A percentile compares a stretch with the other conserved stretches of the same genome.
phyloP scores from a whole-genome alignment of 2,329 filamentous ascomycete genomes.

The Phyllosticta capitalensis region DNA sequence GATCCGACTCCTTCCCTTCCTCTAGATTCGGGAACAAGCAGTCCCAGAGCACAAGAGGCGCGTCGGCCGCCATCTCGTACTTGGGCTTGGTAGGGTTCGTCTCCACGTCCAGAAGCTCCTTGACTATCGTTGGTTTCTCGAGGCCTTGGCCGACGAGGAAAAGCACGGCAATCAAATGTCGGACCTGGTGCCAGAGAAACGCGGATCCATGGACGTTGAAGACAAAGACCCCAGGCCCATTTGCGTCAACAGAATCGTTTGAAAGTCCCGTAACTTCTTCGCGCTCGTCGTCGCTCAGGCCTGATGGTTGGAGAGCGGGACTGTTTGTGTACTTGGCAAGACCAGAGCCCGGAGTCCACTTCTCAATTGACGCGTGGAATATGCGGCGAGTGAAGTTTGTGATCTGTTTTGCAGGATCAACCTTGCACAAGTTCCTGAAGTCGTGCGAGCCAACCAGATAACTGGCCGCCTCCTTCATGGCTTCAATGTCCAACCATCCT shows the following conservation, averaged over 20 bases:
- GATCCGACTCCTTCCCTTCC: constrained; percentile 28
- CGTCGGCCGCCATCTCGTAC: constrained; percentile 86
- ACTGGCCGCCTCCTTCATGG: constrained; percentile 75
- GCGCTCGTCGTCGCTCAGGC: constrained; percentile 16
- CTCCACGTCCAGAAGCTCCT: constrained; percentile 62
- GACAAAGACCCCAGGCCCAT: constrained; percentile 60
- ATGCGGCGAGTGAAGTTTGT: constrained; percentile 72
- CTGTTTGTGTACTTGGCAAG: constrained; percentile 3
- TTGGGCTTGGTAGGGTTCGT: constrained; percentile 66
- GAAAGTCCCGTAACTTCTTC: constrained; percentile 4
- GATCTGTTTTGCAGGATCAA: constrained; percentile 84
- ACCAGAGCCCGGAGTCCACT: constrained; percentile 6
- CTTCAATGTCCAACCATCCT: constrained; percentile 78
- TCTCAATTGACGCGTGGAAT: constrained; percentile 67
- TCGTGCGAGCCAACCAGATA: constrained; percentile 77
- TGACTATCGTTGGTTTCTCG: constrained; percentile 64
- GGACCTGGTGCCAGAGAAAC: constrained; percentile 97
- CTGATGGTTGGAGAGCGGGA: constrained; percentile 1
- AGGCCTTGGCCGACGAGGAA: constrained; percentile 87
- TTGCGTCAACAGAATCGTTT: constrained; percentile 10
- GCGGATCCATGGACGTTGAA: constrained; percentile 85
- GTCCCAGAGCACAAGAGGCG: constrained; percentile 90
- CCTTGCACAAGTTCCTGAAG: constrained; percentile 94
- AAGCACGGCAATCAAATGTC: constrained; percentile 85
- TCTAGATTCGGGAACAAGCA: constrained; percentile 65